These are phyloP conservation scores for Colletotrichum liriopes DNA, from an alignment of 2,329 filamentous ascomycete genomes.

Conservation along the genomic window DNA sequence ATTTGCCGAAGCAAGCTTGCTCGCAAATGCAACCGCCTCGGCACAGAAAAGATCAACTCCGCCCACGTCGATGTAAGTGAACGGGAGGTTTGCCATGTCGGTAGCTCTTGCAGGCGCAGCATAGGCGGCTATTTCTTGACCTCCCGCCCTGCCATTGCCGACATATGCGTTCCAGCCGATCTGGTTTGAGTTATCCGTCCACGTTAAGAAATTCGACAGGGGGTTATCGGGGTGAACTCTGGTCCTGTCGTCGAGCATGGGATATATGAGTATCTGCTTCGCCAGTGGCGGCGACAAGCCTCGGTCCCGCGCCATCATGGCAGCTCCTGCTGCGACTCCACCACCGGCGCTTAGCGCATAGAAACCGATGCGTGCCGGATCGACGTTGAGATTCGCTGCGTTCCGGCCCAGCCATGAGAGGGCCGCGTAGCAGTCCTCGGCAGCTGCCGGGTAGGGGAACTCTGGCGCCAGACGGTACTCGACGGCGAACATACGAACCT, in stretches of 20 bases:
- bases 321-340: slow-evolving; percentile 42
- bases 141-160: slow-evolving; percentile 37
- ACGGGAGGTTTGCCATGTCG: slow-evolving; percentile 50
- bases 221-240: slow-evolving; percentile 18
- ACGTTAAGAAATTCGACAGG: slow-evolving; percentile 37
- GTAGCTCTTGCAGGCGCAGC: slow-evolving; percentile 47
- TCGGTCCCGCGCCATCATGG: slow-evolving; percentile 59
- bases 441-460: slow-evolving; percentile 52
- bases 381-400: slow-evolving; percentile 44
- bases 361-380: slow-evolving; percentile 45
- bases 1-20: slow-evolving; percentile 50
- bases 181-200: slow-evolving; percentile 44
- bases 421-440: slow-evolving; percentile 55
- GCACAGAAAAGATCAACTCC: slow-evolving; percentile 56
- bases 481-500: slow-evolving; percentile 55
- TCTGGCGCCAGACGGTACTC: slow-evolving; percentile 63
- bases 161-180: slow-evolving; percentile 47
- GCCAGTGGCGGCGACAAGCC: slow-evolving; percentile 47
- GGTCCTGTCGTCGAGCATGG: slow-evolving; percentile 53
- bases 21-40: slow-evolving; percentile 53
- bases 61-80: slow-evolving; percentile 57
- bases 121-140: slow-evolving; percentile 34
- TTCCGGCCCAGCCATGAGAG: slow-evolving; percentile 48
- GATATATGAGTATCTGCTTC: slow-evolving; percentile 53
- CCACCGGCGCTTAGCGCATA: slow-evolving; percentile 47